Percentiles rank a stretch among this genome's conserved stretches.
phyloP scores from a whole-genome alignment of 23 red algal species.

The Porphyridium purpureum region DNA sequence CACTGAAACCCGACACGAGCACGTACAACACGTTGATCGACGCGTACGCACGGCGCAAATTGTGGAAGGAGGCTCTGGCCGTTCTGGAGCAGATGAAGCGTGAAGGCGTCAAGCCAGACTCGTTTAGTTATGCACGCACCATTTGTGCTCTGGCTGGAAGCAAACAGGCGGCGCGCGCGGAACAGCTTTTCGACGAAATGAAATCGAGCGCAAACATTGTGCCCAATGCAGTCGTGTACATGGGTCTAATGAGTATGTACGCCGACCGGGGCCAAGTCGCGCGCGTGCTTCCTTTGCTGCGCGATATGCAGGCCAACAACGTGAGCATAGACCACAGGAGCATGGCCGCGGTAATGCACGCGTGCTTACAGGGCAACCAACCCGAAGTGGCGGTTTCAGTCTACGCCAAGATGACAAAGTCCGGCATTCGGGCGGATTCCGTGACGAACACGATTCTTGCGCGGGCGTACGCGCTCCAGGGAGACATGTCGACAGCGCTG shows the following conservation, averaged over 20 bases:
- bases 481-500: constrained; percentile 1
- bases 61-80: background rate
- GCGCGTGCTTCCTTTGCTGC: constrained; percentile 2
- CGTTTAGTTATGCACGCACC: background rate
- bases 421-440: background rate
- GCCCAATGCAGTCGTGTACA: background rate
- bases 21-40: constrained; percentile 11
- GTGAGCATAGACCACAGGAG: background rate
- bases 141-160: constrained; percentile 2
- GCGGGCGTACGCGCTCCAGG: constrained; percentile 4
- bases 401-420: constrained; percentile 5
- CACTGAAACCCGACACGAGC: background rate
- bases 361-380: background rate
- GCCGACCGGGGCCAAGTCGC: background rate
- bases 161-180: background rate
- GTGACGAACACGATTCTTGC: constrained; percentile 1
- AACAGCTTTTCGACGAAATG: constrained; percentile 10
- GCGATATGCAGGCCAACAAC: background rate
- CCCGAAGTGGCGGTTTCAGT: constrained; percentile 6
- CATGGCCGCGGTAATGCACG: constrained; percentile 8
- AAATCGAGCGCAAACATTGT: background rate
- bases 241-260: constrained; percentile 3
- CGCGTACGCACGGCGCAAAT: constrained; percentile 3
- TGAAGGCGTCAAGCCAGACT: background rate
- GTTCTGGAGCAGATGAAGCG: background rate